Evolutionary conservation across 1,284 basidiomycete genomes (phyloP), one percentile per base, ranked within the genome.

Genomic region (Leucoagaricus sp.): DNA sequence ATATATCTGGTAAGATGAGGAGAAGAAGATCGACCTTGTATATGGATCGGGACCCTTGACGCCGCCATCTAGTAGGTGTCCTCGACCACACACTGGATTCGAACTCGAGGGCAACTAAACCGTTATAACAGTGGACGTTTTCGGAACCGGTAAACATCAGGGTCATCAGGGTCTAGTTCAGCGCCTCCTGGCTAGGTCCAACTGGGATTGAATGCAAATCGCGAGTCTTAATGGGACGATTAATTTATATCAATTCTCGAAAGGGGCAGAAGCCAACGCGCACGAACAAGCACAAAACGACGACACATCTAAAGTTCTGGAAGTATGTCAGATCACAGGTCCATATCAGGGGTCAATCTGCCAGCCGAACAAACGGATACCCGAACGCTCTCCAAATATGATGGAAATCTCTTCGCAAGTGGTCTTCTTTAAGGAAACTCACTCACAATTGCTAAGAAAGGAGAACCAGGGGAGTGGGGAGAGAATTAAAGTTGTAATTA

Each of bases 401-500:
- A 66, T 65, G 63, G 65, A 62, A 66, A 65, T 69, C 67, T 68
- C 65, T 68, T 67, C 60, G 60, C 65, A 61, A 66, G 63, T 64
- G 64, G 67, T 66, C 65, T 70, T 67, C 68, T 75, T 56, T 44
- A 29, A 73, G 75, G 71, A 69, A 76, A 67, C 58, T 67, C 60
- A 71, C 73, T 75, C 68, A 73, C 71, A 69, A 69, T 73, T 72
- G 70, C 67, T 69, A 72, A 71, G 67, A 69, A 64, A 59, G 64
- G 62, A 70, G 66, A 73, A 68, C 70, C 72, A 70, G 65, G 72
- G 72, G 70, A 72, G 75, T 62, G 71, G 72, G 69, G 69, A 69
- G 70, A 41, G 64, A 60, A 77, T 80, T 79, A 79, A 78, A 71
- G 72, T 75, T 75, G 72, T 78, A 75, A 74, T 79, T 83, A 82